A percentile compares a stretch with the other conserved stretches of the same genome.
phyloP scores from a whole-genome alignment of 108 stramenopile genomes.

The Stephanodiscus minutulus region DNA sequence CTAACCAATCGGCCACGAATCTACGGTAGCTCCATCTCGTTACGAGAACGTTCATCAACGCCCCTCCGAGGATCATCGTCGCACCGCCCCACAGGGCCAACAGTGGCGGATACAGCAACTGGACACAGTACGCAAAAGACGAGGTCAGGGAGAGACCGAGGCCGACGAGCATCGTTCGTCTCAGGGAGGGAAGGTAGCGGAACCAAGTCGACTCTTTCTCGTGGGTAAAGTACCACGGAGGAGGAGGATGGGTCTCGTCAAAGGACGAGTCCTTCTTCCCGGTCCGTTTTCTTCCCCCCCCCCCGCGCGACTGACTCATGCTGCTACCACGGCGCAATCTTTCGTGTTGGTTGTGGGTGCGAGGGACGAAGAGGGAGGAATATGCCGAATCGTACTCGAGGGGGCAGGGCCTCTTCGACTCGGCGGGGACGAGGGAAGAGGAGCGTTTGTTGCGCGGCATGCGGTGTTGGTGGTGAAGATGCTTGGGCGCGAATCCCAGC shows the following conservation, averaged over 20 bases:
- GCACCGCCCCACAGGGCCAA: slow-evolving; percentile 48
- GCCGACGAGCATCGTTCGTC: slow-evolving; percentile 43
- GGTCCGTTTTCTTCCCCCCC: not conserved
- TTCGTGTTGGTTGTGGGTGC: slow-evolving; percentile 5
- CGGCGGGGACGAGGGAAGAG: slow-evolving; percentile 1
- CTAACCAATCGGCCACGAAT: slow-evolving; percentile 41
- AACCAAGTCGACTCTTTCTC: slow-evolving; percentile 25
- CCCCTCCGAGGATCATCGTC: slow-evolving; percentile 34
- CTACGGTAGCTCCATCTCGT: slow-evolving; percentile 28
- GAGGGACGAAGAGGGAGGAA: slow-evolving; percentile 39
- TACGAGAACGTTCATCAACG: slow-evolving; percentile 20
- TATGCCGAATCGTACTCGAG: slow-evolving; percentile 48
- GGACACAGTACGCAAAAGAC: slow-evolving; percentile 41
- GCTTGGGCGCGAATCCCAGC: slow-evolving; percentile 33
- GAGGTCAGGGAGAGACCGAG: slow-evolving; percentile 47
- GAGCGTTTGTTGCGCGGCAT: slow-evolving; percentile 10
- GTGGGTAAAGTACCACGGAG: slow-evolving; percentile 29
- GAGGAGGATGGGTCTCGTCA: slow-evolving; percentile 24
- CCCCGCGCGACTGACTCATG: slow-evolving; percentile 2
- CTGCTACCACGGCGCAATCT: slow-evolving; percentile 8
- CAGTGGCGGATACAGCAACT: slow-evolving; percentile 48
- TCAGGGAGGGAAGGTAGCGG: slow-evolving; percentile 32
- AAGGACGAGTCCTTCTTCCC: slow-evolving; percentile 11
- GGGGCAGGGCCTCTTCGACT: slow-evolving; percentile 34
- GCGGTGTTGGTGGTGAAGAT: slow-evolving; percentile 18